A percentile compares a stretch with the other conserved stretches of the same genome.
These are phyloP conservation scores for Penicillium sp. DNA, from an alignment of 2,329 filamentous ascomycete species.

Conservation along the genomic window DNA sequence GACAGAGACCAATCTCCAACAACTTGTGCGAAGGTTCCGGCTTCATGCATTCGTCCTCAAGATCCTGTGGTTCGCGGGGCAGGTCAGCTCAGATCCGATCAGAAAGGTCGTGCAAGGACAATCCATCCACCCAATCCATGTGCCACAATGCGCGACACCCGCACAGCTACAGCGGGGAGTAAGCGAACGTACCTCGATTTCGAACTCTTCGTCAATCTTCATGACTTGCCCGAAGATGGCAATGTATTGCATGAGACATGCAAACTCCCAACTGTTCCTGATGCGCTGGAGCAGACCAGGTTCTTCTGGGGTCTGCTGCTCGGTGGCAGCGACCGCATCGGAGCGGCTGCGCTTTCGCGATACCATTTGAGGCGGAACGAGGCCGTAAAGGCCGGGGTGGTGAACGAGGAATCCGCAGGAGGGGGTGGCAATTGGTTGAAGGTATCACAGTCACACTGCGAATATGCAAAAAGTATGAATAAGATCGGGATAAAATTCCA, in stretches of 20 bases:
- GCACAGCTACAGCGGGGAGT: not conserved
- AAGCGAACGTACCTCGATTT: conserved; percentile 68
- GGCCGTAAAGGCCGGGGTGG: conserved; percentile 28
- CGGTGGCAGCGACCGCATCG: conserved; percentile 52
- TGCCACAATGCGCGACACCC: conserved; percentile 14
- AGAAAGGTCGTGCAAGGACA: not conserved
- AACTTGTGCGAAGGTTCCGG: conserved; percentile 67
- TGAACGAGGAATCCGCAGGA: conserved; percentile 4
- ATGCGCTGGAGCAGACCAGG: conserved; percentile 59
- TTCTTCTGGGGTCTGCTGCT: conserved; percentile 35
- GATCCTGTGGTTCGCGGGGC: conserved; percentile 56
- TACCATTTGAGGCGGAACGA: conserved; percentile 46
- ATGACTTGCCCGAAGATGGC: conserved; percentile 82
- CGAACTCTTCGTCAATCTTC: conserved; percentile 83
- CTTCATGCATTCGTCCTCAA: conserved; percentile 84
- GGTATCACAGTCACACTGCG: conserved; percentile 2
- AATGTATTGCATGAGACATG: conserved; percentile 89
- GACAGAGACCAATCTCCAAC: conserved; percentile 73
- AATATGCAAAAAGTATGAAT: not conserved
- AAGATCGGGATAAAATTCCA: not conserved
- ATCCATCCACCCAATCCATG: conserved; percentile 4
- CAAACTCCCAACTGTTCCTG: conserved; percentile 93
- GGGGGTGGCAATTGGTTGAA: not conserved
- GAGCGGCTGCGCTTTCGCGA: conserved; percentile 54
- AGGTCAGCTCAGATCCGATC: conserved; percentile 11